Percentiles rank a stretch among this genome's conserved stretches.
Evolutionary conservation across 2,329 filamentous ascomycete genomes (phyloP).

Genomic region (Fusarium musae): DNA sequence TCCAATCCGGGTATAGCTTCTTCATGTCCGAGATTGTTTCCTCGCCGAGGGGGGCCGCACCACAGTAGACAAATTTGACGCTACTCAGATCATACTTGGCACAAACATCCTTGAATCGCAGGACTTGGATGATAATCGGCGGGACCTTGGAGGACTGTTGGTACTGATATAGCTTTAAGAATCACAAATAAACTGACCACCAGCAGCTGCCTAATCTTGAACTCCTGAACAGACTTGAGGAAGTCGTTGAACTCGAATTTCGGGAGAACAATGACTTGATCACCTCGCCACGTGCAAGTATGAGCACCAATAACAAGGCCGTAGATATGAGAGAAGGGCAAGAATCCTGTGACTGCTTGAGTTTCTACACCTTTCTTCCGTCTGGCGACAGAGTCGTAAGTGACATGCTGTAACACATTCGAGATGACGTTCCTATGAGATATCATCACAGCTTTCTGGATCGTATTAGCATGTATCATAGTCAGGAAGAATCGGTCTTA

Average conservation of each 20-base stretch:
- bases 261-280: conserved; percentile 77
- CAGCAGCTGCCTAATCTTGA: conserved; percentile 24
- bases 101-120: background rate
- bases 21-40: conserved; percentile 74
- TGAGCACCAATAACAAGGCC: conserved; percentile 78
- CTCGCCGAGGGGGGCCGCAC: conserved; percentile 75
- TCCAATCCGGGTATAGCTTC: conserved; percentile 71
- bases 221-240: conserved; percentile 50
- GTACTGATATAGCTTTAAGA: rapidly evolving
- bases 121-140: conserved; percentile 21
- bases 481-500: conserved; percentile 44
- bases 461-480: background rate
- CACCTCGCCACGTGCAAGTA: conserved; percentile 73
- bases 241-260: conserved; percentile 78
- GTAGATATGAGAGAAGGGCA: conserved; percentile 87
- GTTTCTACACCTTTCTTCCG: conserved; percentile 52
- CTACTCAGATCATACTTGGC: conserved; percentile 29
- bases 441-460: conserved; percentile 84
- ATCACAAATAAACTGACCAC: background rate
- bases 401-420: conserved; percentile 72
- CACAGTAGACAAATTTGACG: conserved; percentile 13
- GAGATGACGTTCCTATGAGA: conserved; percentile 83
- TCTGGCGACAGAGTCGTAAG: conserved; percentile 52
- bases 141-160: background rate
- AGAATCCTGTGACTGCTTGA: conserved; percentile 68